phyloP scores from a whole-genome alignment of 306 rosid species.

The Ziziphus jujuba region DNA sequence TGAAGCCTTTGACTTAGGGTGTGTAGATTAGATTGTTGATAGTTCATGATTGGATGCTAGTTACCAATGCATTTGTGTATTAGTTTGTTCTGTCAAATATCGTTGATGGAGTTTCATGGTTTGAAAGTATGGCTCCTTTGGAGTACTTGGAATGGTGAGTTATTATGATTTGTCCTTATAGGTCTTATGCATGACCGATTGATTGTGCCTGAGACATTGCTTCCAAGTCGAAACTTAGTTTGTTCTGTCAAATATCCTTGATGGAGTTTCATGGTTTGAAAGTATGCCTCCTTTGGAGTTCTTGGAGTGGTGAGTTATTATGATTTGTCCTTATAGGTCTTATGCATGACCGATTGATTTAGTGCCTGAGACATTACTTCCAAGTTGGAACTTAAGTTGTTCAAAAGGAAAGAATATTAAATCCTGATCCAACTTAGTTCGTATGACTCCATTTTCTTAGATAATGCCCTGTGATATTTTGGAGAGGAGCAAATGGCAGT shows the following conservation, averaged over 20 bases:
- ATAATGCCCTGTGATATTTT: background rate
- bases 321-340: background rate
- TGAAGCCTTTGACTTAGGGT: constrained; percentile 28
- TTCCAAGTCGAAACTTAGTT: background rate
- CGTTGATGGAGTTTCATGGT: constrained; percentile 4
- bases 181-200: background rate
- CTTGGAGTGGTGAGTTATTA: background rate
- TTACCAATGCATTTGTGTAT: constrained; percentile 6
- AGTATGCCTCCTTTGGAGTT: background rate
- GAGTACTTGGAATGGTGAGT: background rate
- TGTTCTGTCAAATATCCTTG: constrained; percentile 6
- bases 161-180: background rate
- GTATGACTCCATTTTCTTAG: background rate
- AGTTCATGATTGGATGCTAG: background rate
- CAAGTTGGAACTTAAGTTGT: constrained; percentile 4
- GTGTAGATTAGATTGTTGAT: constrained; percentile 9
- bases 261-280: constrained; percentile 1
- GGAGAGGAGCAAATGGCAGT: no score
- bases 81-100: constrained; percentile 2
- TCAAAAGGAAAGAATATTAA: background rate
- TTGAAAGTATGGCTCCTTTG: background rate
- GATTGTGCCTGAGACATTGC: background rate
- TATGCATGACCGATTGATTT: background rate
- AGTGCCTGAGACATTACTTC: background rate
- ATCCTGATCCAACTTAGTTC: background rate